Base-by-base conservation (phyloP, 2,329 filamentous ascomycete genomes). In the Microdochium trichocladiopsis region DNA sequence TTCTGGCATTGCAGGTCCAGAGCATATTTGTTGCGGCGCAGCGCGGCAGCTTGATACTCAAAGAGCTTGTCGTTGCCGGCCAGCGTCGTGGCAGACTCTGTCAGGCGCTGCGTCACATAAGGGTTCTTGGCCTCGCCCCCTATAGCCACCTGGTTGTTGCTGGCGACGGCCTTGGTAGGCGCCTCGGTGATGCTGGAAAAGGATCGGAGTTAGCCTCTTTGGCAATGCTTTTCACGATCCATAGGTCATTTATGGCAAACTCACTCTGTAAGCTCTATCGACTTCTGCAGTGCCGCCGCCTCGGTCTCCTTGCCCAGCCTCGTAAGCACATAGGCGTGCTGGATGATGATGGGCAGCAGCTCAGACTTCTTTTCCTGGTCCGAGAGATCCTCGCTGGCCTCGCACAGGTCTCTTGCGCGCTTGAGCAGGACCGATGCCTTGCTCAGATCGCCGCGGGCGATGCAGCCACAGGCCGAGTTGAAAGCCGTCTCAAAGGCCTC, bases 401-500 rank as follows among this genome's bases (percentile, higher is more conserved):
- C 83, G 64, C 89, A 94, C 21, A 93, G 72, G 58, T 84, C 80
- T 59, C 78, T 79, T 2, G 90, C 84, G 51, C 85, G 78, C 68
- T 85, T 87, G 54, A 94, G 71, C 52, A 92, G 73, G 23, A 86
- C 72, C 22, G 82, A 77, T 1, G 83, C 88, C 58, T 83, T 79
- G 4, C 71, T 76, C 36, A 88, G 73, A 59, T 88, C 84, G 8
- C 83, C 86, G 48, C 82, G 76, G 14, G 87, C 86, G 60, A 94
- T 84, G 65, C 81, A 83, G 21, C 78, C 78, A 65, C 88, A 93
- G 9, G 88, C 89, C 23, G 83, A 79, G 66, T 95, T 95, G 71
- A 89, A 95, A 11, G 87, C 85, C 24, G 87, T 85, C 71, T 94
- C 90, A 60, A 94, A 94, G 2, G 85, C 81, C 56, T 91, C 87